A percentile compares a stretch with the other conserved stretches of the same genome.
Conservation (phyloP, 1,284 basidiomycete species). For the Coniophora puteana region DNA sequence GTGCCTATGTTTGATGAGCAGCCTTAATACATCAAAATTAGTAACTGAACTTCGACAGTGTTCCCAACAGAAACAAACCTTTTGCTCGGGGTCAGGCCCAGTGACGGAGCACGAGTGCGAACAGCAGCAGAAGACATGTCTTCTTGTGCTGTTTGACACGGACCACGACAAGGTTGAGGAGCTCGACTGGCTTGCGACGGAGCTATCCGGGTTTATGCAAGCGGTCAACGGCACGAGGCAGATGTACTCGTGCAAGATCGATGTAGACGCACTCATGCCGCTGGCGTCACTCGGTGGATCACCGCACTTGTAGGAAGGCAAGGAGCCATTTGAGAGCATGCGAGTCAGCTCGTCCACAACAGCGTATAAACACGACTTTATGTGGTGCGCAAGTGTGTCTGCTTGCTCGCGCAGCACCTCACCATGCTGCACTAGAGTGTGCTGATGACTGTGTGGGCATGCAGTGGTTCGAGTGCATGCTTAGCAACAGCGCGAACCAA, state of each 20-base stretch:
- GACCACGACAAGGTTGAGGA: slow-evolving; percentile 94
- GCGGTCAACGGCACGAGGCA: slow-evolving; percentile 98
- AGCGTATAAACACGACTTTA: slow-evolving; percentile 99
- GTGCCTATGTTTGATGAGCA: slow-evolving; percentile 33
- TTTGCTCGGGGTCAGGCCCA: slow-evolving; percentile 38
- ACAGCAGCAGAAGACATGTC: slow-evolving; percentile 39
- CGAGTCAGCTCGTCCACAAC: slow-evolving; percentile 99
- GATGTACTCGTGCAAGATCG: slow-evolving; percentile 98
- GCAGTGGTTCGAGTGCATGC: slow-evolving; percentile 96
- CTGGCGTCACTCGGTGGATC: slow-evolving; percentile 92
- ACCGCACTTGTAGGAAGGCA: slow-evolving; percentile 96
- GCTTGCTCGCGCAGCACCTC: slow-evolving; percentile 89
- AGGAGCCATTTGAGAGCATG: slow-evolving; percentile 98
- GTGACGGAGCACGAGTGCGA: slow-evolving; percentile 22
- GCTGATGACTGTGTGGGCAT: slow-evolving; percentile 87
- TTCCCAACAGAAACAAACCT: slow-evolving; percentile 31
- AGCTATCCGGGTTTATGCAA: slow-evolving; percentile 88
- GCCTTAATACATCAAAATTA: slow-evolving; percentile 32
- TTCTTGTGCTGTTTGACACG: slow-evolving; percentile 92
- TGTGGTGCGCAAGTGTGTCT: slow-evolving; percentile 98
- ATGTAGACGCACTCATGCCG: slow-evolving; percentile 88
- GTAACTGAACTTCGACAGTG: neutral
- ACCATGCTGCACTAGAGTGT: slow-evolving; percentile 94
- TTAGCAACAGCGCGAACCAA: slow-evolving; percentile 96
- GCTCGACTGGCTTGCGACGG: slow-evolving; percentile 87